Percentiles rank a stretch among this genome's conserved stretches.
Conservation (phyloP, 2,329 filamentous ascomycete genomes). For the Fusarium sublunatum region DNA sequence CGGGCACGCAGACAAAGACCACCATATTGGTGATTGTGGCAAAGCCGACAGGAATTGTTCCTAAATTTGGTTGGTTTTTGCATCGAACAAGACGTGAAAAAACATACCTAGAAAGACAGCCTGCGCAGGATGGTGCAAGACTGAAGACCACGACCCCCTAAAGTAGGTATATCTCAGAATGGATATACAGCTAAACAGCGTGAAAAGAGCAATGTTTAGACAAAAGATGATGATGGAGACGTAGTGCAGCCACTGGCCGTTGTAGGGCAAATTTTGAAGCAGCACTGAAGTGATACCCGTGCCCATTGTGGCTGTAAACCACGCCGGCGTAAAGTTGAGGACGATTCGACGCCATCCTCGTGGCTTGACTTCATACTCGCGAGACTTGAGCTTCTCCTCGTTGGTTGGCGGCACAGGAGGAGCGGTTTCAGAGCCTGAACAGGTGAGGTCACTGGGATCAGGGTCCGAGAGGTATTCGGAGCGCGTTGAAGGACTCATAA, state of each 20-base stretch:
- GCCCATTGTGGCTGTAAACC: conserved; percentile 67
- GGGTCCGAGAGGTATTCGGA: conserved; percentile 3
- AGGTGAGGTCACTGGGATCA: conserved; percentile 20
- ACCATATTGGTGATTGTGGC: conserved; percentile 71
- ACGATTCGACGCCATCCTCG: conserved; percentile 32
- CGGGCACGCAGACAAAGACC: conserved; percentile 64
- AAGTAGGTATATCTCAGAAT: conserved; percentile 69
- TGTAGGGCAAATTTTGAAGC: conserved; percentile 68
- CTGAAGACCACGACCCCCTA: conserved; percentile 68
- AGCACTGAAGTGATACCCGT: conserved; percentile 72
- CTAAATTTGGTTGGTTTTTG: conserved; percentile 55
- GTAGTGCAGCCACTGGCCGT: conserved; percentile 64
- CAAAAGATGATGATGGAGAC: conserved; percentile 66
- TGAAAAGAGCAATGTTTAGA: conserved; percentile 67
- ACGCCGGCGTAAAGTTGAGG: conserved; percentile 27
- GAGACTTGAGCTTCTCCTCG: background rate
- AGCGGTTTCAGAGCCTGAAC: conserved; percentile 11
- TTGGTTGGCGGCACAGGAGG: background rate
- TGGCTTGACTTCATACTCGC: background rate
- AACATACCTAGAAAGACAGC: conserved; percentile 50
- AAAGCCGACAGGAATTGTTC: conserved; percentile 71
- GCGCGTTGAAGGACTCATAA: conserved; percentile 11
- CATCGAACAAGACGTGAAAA: background rate
- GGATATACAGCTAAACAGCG: conserved; percentile 61
- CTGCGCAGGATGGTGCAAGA: conserved; percentile 71